Percentiles rank a stretch among this genome's conserved stretches.
Evolutionary conservation across 306 rosid genomes (phyloP).

Genomic region (Trifolium dubium): DNA sequence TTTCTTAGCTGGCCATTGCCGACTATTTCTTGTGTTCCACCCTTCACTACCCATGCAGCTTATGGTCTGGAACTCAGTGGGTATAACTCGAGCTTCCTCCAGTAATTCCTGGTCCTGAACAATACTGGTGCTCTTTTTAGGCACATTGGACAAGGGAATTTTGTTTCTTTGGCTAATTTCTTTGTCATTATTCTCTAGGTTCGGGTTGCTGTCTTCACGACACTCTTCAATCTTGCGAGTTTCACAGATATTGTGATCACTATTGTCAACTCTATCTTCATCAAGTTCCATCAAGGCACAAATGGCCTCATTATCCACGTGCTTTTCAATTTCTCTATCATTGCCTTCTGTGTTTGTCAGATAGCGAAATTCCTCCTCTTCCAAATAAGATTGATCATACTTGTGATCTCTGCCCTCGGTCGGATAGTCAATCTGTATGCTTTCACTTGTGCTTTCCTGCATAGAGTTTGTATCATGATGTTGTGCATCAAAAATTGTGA

Average conservation of each 20-base stretch:
- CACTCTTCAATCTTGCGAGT: conserved; percentile 32
- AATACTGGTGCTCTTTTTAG: conserved; percentile 21
- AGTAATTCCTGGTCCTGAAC: conserved; percentile 25
- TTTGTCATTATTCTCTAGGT: conserved; percentile 24
- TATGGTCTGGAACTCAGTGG: conserved; percentile 8
- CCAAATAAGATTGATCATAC: conserved; percentile 48
- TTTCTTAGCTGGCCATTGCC: conserved; percentile 49
- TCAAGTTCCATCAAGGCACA: conserved; percentile 20
- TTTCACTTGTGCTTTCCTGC: conserved; percentile 31
- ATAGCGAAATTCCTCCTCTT: conserved; percentile 45
- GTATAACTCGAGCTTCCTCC: conserved; percentile 39
- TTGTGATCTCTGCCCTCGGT: conserved; percentile 40
- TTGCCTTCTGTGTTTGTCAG: conserved; percentile 38
- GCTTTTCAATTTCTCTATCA: conserved; percentile 41
- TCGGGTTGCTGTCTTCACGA: conserved; percentile 20
- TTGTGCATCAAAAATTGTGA: conserved; percentile 41
- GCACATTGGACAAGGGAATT: conserved; percentile 19
- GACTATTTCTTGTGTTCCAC: conserved; percentile 30
- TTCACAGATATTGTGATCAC: conserved; percentile 32
- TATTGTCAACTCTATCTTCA: conserved; percentile 33
- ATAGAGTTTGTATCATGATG: conserved; percentile 32
- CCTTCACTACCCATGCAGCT: conserved; percentile 40
- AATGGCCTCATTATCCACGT: conserved; percentile 31
- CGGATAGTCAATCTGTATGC: conserved; percentile 39
- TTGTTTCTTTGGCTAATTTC: conserved; percentile 26